Percentiles rank a stretch among this genome's conserved stretches.
Conservation (phyloP, 2,329 filamentous ascomycete species). For the Stemphylium lycopersici region DNA sequence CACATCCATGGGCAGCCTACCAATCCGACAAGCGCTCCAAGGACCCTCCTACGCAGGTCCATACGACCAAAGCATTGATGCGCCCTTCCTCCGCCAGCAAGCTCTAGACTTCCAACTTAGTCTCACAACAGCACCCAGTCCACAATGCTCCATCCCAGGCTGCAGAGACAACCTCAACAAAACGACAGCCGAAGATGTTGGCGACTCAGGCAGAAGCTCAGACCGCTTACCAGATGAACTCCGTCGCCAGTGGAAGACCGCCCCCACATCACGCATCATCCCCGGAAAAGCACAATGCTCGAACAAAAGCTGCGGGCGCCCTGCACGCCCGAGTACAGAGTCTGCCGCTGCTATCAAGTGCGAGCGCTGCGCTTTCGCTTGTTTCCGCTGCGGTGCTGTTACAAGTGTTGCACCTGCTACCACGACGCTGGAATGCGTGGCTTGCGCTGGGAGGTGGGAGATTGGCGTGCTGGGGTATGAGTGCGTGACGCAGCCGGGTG, state of each 20-base stretch:
- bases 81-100: conserved; percentile 32
- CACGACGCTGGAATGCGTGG: conserved; percentile 34
- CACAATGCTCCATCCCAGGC: conserved; percentile 31
- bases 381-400: conserved; percentile 48
- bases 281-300: conserved; percentile 44
- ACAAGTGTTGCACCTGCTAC: conserved; percentile 25
- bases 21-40: conserved; percentile 54
- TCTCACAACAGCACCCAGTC: conserved; percentile 20
- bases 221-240: conserved; percentile 53
- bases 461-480: conserved; percentile 50
- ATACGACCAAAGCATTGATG: conserved; percentile 36
- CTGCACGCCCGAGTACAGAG: conserved; percentile 31
- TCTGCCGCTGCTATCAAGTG: conserved; percentile 34
- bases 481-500: conserved; percentile 23
- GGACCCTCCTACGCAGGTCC: conserved; percentile 52
- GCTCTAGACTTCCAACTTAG: conserved; percentile 43
- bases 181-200: conserved; percentile 46
- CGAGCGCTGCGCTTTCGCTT: conserved; percentile 51
- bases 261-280: conserved; percentile 5
- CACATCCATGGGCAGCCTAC: conserved; percentile 50
- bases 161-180: conserved; percentile 42
- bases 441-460: conserved; percentile 45
- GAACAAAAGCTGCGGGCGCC: conserved; percentile 34
- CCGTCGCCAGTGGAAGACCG: conserved; percentile 32
- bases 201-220: conserved; percentile 48